These are phyloP conservation scores for Amauroascus niger DNA, from an alignment of 2,329 filamentous ascomycete species.

Conservation along the genomic window DNA sequence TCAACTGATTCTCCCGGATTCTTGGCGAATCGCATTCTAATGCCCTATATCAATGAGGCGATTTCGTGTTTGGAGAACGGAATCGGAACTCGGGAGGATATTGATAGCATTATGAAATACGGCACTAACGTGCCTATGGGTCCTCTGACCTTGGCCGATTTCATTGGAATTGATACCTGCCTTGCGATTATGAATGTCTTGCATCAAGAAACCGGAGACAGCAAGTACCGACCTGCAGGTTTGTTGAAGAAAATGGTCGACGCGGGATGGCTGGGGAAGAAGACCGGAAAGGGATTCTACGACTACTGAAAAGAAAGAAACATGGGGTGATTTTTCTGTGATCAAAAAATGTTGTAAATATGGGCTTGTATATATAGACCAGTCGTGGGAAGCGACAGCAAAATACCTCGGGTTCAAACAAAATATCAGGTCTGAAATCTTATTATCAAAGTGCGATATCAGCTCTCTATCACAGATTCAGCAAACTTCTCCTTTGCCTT, in stretches of 20 bases:
- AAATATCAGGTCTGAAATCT: too few relatives aligned
- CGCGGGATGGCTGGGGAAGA: slow-evolving; percentile 95
- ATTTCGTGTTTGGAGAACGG: slow-evolving; percentile 92
- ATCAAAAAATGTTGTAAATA: background rate
- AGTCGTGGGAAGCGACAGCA: background rate
- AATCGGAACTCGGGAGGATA: slow-evolving; percentile 78
- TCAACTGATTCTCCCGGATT: slow-evolving; percentile 90
- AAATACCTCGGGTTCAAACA: too few relatives aligned
- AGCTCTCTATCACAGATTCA: too few relatives aligned
- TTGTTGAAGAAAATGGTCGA: slow-evolving; percentile 91
- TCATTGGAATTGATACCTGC: slow-evolving; percentile 94
- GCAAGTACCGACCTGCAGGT: slow-evolving; percentile 86
- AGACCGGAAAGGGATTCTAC: slow-evolving; percentile 92
- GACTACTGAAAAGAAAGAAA: slow-evolving; percentile 25
- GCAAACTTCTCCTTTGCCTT: too few relatives aligned
- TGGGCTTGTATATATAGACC: background rate
- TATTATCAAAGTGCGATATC: too few relatives aligned
- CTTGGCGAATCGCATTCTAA: slow-evolving; percentile 89
- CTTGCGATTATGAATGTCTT: slow-evolving; percentile 95
- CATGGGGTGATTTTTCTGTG: background rate
- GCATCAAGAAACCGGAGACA: slow-evolving; percentile 83
- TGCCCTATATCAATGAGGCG: slow-evolving; percentile 99
- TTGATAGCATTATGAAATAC: slow-evolving; percentile 98
- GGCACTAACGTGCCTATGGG: slow-evolving; percentile 99
- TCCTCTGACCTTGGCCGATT: slow-evolving; percentile 84